Evolutionary conservation across 495 filamentous ascomycete species (phyloP).

Genomic region (Podospora comata): DNA sequence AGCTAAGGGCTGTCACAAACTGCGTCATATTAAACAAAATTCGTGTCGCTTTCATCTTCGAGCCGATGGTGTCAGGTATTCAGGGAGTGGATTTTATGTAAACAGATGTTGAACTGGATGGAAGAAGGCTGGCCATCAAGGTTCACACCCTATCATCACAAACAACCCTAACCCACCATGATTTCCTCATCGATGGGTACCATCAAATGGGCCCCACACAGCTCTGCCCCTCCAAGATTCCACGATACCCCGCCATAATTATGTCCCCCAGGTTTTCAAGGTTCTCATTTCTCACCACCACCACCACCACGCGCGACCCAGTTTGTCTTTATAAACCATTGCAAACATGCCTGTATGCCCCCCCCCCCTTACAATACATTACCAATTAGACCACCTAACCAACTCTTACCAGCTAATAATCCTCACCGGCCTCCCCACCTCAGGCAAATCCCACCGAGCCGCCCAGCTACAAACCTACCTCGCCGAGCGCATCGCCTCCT

Average conservation of each 20-base stretch:
- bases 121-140: not conserved
- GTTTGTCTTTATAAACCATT: not conserved
- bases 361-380: not conserved
- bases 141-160: not conserved
- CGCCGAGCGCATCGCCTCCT: conserved; percentile 47
- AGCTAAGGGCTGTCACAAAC: too few relatives aligned
- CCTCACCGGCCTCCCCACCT: conserved; percentile 86
- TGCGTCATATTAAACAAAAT: too few relatives aligned
- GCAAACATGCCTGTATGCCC: conserved; percentile 13
- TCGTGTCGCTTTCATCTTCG: too few relatives aligned
- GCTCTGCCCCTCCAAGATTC: conserved; percentile 1
- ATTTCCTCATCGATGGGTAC: not conserved
- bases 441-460: conserved; percentile 87
- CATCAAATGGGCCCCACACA: not conserved
- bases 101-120: too few relatives aligned
- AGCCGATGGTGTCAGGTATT: too few relatives aligned
- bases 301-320: not conserved
- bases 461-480: conserved; percentile 71
- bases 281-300: not conserved
- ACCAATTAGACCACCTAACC: not conserved
- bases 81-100: too few relatives aligned
- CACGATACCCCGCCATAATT: conserved; percentile 1
- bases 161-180: not conserved
- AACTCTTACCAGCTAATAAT: conserved; percentile 69
- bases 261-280: not conserved